Percentiles rank a stretch among this genome's conserved stretches.
phyloP scores from a whole-genome alignment of 352 stramenopile genomes.

The Phytopythium chamaehyphon region DNA sequence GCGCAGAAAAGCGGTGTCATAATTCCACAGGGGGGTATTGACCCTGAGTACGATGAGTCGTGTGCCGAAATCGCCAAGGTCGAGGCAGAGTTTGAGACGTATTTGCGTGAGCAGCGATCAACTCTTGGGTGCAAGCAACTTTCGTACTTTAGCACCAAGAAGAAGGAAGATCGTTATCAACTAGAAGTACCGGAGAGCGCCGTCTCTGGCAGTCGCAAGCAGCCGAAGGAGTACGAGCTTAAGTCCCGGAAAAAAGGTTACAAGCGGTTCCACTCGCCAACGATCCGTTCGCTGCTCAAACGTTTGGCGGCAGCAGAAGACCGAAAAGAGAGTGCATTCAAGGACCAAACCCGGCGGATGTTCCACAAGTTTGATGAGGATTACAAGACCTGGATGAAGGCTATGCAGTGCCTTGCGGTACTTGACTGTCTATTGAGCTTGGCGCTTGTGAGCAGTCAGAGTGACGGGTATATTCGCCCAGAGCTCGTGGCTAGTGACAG shows the following conservation, averaged over 20 bases:
- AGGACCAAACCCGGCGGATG: conserved; percentile 88
- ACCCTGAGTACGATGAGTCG: conserved; percentile 93
- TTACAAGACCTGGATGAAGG: conserved; percentile 92
- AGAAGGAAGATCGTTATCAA: conserved; percentile 95
- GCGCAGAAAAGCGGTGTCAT: conserved; percentile 92
- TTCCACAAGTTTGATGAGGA: conserved; percentile 97
- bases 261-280: conserved; percentile 90
- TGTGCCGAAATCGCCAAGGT: conserved; percentile 86
- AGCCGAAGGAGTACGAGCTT: conserved; percentile 93
- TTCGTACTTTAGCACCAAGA: conserved; percentile 94
- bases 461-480: conserved; percentile 91
- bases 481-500: conserved; percentile 76
- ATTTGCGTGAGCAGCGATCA: conserved; percentile 78
- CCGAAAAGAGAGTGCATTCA: conserved; percentile 74
- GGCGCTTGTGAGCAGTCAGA: conserved; percentile 90
- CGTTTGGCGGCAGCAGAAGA: conserved; percentile 75
- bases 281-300: conserved; percentile 78
- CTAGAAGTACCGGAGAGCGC: conserved; percentile 89
- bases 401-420: conserved; percentile 89
- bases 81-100: conserved; percentile 88
- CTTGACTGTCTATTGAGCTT: conserved; percentile 96
- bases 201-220: conserved; percentile 53
- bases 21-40: conserved; percentile 91
- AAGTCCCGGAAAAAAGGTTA: conserved; percentile 93
- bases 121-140: conserved; percentile 79